Conservation (phyloP, 2,329 filamentous ascomycete genomes). For the Penicillium sp. region DNA sequence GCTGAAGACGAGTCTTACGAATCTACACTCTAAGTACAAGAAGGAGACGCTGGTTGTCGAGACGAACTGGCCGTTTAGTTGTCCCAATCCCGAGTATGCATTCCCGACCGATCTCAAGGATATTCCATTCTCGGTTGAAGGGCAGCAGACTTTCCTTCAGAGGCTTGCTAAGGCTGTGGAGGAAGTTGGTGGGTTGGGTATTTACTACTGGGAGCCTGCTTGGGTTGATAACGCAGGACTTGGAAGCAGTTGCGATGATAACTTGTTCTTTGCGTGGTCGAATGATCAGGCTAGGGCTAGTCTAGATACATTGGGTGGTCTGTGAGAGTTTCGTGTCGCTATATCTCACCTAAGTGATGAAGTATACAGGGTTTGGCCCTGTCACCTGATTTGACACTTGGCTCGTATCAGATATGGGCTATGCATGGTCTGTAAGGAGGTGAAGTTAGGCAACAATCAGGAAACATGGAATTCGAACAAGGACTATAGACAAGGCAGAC, state of each 20-base stretch:
- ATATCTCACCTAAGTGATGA: background rate
- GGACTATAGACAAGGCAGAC: conserved; percentile 10
- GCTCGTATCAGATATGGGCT: background rate
- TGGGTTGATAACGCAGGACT: conserved; percentile 59
- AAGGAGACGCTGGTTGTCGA: conserved; percentile 64
- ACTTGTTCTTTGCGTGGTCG: conserved; percentile 51
- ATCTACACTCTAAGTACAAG: conserved; percentile 53
- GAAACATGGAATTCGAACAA: background rate
- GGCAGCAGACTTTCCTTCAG: conserved; percentile 56
- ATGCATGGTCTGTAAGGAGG: background rate
- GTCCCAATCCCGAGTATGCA: conserved; percentile 48
- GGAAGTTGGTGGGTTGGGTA: conserved; percentile 48
- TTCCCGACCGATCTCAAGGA: conserved; percentile 54
- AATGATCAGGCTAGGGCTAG: conserved; percentile 49
- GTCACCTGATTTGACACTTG: background rate
- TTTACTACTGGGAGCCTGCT: conserved; percentile 68
- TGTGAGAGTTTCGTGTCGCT: conserved; percentile 25
- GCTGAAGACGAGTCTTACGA: conserved; percentile 49
- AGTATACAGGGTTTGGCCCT: background rate
- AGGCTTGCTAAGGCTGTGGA: conserved; percentile 51
- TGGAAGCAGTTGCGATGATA: conserved; percentile 58
- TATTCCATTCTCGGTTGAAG: conserved; percentile 56
- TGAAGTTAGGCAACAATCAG: background rate
- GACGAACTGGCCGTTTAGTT: conserved; percentile 60
- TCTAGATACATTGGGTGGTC: conserved; percentile 47